Percentiles rank a stretch among this genome's conserved stretches.
Evolutionary conservation across 306 rosid genomes (phyloP).

Genomic region (Casuarina equisetifolia): DNA sequence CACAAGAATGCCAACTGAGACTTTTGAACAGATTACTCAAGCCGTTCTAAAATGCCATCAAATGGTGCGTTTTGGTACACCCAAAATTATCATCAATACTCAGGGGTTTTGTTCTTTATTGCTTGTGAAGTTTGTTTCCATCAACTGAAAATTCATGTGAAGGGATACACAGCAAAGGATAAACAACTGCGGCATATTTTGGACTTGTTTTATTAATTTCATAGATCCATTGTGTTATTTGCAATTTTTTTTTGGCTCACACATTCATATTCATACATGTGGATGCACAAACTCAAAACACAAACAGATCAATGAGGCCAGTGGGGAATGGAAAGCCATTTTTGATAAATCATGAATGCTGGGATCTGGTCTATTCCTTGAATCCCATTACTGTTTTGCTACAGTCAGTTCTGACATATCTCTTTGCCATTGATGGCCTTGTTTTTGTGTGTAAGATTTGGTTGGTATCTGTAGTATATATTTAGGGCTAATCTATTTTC

Average conservation of each 20-base stretch:
- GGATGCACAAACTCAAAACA: neutral
- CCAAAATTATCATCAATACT: neutral
- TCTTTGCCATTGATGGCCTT: slow-evolving; percentile 3
- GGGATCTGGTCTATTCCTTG: neutral
- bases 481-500: neutral
- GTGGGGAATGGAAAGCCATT: neutral
- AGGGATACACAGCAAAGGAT: neutral
- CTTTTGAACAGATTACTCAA: slow-evolving; percentile 57
- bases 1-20: slow-evolving; percentile 68
- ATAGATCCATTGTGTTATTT: neutral
- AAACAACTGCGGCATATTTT: neutral
- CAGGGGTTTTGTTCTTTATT: neutral
- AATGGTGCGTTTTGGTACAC: slow-evolving; percentile 56
- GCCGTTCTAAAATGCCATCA: slow-evolving; percentile 73
- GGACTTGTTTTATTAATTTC: neutral
- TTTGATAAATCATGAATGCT: neutral
- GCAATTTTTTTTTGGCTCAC: neutral
- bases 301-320: neutral
- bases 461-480: neutral
- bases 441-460: neutral
- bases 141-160: neutral
- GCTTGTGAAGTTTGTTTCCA: neutral
- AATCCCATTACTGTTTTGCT: neutral
- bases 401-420: neutral
- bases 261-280: neutral